Evolutionary conservation across 352 stramenopile species (phyloP), one percentile per base, ranked within the genome.

Genomic region (Phytophthora sp.): DNA sequence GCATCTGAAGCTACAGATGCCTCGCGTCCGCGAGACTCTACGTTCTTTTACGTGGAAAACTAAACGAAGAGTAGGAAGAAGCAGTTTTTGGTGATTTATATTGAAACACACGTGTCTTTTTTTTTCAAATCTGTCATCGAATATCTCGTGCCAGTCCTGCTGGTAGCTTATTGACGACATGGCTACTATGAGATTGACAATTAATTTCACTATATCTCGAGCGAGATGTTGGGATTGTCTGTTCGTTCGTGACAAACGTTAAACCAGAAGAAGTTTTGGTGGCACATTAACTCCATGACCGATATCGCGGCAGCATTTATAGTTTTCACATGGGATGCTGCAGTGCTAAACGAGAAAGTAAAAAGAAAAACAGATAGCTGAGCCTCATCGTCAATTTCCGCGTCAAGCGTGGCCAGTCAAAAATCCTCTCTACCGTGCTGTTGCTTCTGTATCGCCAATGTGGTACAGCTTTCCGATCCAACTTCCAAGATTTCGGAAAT

Each of bases 11-110:
- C 35, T 38, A 74, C 74, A 4, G 59, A 74, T 31, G 69, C 67
- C 23, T 80, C 79, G 23, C 79, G 82, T 6, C 77, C 70, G 23
- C 79, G 84, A 18, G 82, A 93, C 62, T 93, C 84, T 9, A 90
- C 80, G 2, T 93, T 93, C 62, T 93, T 93, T 46, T 93, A 93
- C 58, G 72, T 91, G 1, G 69, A 73, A n/a, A 76, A 73, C 35
- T 76, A 50, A 60, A n/a, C n/a, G n/a, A 33, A 33, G 29, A 13
- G 21, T 33, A 53, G 23, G 39, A 49, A 49, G 38, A 29, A 42
- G n/a, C 47, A 52, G 30, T 61, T 66, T 71, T 62, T n/a, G n/a
- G n/a, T n/a, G n/a, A n/a, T n/a, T n/a, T n/a, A n/a, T n/a, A n/a
- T n/a, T n/a, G n/a, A n/a, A n/a, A n/a, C n/a, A 57, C 20, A 45